phyloP scores from a whole-genome alignment of 225 moss, liverwort and hornwort species.

The Antitrichia curtipendula region DNA sequence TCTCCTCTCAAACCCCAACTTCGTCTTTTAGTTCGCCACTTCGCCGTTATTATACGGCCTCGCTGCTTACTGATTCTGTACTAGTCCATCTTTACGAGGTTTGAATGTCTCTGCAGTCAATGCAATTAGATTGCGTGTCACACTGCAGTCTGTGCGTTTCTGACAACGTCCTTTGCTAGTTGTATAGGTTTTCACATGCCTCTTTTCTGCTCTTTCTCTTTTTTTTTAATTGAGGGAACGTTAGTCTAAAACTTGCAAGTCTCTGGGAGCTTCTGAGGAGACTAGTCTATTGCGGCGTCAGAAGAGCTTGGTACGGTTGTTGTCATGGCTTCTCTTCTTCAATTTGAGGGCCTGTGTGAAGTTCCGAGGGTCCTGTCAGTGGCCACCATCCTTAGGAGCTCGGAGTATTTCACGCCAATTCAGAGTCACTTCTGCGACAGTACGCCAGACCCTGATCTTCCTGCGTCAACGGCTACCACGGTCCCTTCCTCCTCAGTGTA shows the following conservation, averaged over 20 bases:
- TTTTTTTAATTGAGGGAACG: not conserved
- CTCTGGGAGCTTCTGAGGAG: not conserved
- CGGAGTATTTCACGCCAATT: not conserved
- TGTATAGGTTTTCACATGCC: not conserved
- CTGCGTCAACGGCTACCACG: not conserved
- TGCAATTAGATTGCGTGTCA: not conserved
- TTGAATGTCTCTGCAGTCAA: not conserved
- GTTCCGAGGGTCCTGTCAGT: not conserved
- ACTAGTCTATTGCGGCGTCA: not conserved
- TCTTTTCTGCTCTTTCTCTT: not conserved
- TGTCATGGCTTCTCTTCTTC: not conserved
- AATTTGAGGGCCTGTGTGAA: not conserved
- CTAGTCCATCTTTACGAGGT: not conserved
- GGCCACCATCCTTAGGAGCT: not conserved
- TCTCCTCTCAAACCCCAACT: not conserved
- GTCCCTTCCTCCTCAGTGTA: not conserved
- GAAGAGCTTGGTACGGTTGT: not conserved
- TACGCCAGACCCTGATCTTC: not conserved
- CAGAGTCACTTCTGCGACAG: not conserved
- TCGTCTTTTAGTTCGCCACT: not conserved
- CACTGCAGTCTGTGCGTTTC: not conserved
- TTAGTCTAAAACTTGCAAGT: not conserved
- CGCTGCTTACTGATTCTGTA: not conserved
- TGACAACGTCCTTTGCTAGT: not conserved
- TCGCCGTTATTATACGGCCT: not conserved